Conservation (phyloP, 495 filamentous ascomycete species). For the Acidomyces sp. region DNA sequence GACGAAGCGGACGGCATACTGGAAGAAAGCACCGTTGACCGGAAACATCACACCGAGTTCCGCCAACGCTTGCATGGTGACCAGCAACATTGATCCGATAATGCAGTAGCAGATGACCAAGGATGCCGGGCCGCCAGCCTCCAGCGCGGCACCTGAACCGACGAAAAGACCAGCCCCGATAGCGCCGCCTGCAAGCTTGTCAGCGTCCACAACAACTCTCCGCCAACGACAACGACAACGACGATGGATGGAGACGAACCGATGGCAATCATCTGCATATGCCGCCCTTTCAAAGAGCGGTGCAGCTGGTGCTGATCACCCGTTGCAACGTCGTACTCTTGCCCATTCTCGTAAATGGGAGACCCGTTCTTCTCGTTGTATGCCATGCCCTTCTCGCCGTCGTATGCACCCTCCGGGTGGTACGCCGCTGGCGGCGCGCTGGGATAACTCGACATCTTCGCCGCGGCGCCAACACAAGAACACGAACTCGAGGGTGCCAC, state of each 20-base stretch:
- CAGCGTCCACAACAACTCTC: slow-evolving; percentile 1
- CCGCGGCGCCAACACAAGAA: not conserved
- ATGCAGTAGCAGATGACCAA: slow-evolving; percentile 28
- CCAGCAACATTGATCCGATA: slow-evolving; percentile 27
- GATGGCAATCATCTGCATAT: slow-evolving; percentile 43
- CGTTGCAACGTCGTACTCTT: slow-evolving; percentile 5
- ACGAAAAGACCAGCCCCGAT: slow-evolving; percentile 49
- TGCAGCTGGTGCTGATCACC: slow-evolving; percentile 9
- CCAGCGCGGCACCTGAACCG: slow-evolving; percentile 37
- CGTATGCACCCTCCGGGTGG: not conserved
- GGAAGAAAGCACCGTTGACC: slow-evolving; percentile 48
- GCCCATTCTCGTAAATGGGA: not conserved
- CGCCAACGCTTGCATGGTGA: slow-evolving; percentile 33
- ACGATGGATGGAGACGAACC: slow-evolving; percentile 16
- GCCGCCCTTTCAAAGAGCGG: slow-evolving; percentile 30
- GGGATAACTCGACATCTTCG: slow-evolving; percentile 3
- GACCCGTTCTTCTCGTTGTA: slow-evolving; percentile 1
- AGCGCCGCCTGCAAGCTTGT: slow-evolving; percentile 30
- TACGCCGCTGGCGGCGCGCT: slow-evolving; percentile 6
- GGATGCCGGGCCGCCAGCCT: slow-evolving; percentile 41
- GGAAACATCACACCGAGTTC: slow-evolving; percentile 61
- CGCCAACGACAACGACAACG: not conserved
- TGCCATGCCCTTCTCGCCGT: not conserved
- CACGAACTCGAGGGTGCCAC: not conserved
- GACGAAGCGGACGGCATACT: slow-evolving; percentile 42